Base-by-base conservation (phyloP, 768 basidiomycete species). In the Cubamyces sp. region DNA sequence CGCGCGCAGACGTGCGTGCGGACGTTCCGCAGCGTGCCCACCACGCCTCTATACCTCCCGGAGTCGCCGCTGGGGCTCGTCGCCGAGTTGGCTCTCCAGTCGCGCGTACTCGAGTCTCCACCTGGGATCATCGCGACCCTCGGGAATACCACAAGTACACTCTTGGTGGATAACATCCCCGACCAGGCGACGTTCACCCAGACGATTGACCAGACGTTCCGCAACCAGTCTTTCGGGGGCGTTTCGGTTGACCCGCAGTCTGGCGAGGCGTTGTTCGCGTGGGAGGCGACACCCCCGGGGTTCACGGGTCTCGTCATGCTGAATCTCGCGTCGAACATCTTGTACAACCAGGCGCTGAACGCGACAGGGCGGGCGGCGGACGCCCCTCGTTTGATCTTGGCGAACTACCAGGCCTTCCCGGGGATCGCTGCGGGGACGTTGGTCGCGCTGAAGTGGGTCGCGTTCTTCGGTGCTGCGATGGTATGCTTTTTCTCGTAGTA, bases 391-490 rank as follows among this genome's bases (percentile, higher is more conserved):
- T 72, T 88, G 18, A 90, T 92, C 60, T 68, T 73, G 45, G 81
- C 87, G 1, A 81, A 76, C 56, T 91, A 84, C 71, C 76, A 82
- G 45, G 71, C 74, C 26, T 86, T 92, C 70, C 87, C 89, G 9
- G 77, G 76, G 7, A 72, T 84, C n/a, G 78, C 78, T 43, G 79
- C 78, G 9, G 83, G 82, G 8, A 86, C 86, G 3, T 76, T 90
- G 18, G 72, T 81, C 9, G 85, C 85, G 12, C 72, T 93, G 72
- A 87, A 85, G 71, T 92, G 91, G 91, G 73, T 86, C 18, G 83
- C 81, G 6, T 92, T 92, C 75, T 92, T 87, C 70, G 86, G 85
- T 21, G 86, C 84, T 37, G 79, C 82, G 0, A 88, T 91, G 87
- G 90, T 90, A 60, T 42, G 82, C 69, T 7, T 23, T 4, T 28